Evolutionary conservation across 1,284 basidiomycete genomes (phyloP).

Genomic region (Melampsora medusae): DNA sequence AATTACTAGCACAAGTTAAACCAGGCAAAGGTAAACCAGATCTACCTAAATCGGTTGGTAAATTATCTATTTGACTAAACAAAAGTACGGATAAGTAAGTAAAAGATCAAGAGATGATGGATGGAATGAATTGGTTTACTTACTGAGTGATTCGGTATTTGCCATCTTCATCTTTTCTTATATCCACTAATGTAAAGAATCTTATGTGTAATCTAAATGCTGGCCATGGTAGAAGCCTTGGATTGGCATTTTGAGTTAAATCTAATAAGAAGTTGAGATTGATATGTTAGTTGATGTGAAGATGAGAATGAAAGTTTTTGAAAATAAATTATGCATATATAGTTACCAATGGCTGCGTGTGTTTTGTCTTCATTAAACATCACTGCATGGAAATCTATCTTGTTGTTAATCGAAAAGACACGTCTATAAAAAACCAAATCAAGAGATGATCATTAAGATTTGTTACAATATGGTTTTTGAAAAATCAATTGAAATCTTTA

Average conservation of each 20-base stretch:
- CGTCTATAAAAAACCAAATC: conserved; percentile 9
- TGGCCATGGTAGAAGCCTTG: not conserved
- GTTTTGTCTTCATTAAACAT: conserved; percentile 37
- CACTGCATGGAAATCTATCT: conserved; percentile 32
- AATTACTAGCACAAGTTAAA: no score
- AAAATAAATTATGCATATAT: no score
- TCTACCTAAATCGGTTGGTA: conserved; percentile 12
- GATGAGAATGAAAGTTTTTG: no score
- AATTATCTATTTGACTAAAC: conserved; percentile 28
- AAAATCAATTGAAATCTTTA: no score
- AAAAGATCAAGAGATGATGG: no score
- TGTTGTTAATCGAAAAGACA: conserved; percentile 29
- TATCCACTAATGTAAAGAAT: conserved; percentile 26
- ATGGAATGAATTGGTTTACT: not conserved
- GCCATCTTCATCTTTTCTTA: conserved; percentile 33
- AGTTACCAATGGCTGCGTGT: conserved; percentile 11
- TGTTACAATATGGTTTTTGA: no score
- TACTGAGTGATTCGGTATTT: conserved; percentile 33
- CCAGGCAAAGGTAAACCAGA: not conserved
- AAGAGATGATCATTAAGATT: no score
- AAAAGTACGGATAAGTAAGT: not conserved
- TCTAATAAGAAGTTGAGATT: no score
- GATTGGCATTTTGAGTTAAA: not conserved
- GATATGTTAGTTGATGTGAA: not conserved
- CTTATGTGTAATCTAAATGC: not conserved